Conservation (phyloP, 371 early-diverging fungal species). For the Mortierella sp. region DNA sequence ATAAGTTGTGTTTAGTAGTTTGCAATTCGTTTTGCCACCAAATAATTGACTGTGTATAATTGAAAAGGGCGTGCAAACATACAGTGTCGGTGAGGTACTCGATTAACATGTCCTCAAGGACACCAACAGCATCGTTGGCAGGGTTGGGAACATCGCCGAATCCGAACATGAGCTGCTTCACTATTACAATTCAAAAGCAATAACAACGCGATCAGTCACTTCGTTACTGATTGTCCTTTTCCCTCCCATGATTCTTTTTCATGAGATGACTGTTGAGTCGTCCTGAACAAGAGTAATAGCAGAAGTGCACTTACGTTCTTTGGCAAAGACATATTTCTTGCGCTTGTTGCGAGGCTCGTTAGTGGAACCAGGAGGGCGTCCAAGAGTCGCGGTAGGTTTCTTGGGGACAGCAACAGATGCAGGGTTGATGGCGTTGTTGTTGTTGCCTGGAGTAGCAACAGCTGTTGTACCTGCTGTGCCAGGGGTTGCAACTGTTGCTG, state of each 20-base stretch:
- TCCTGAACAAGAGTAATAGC: too few relatives aligned
- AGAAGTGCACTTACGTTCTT: conserved; percentile 38
- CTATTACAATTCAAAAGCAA: conserved; percentile 49
- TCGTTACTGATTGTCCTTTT: background rate
- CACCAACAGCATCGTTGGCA: conserved; percentile 91
- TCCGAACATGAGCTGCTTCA: conserved; percentile 95
- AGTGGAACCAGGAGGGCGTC: conserved; percentile 56
- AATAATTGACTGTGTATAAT: background rate
- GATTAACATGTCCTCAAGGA: conserved; percentile 94
- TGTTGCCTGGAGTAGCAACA: background rate
- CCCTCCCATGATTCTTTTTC: background rate
- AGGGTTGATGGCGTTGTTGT: background rate
- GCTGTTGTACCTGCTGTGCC: background rate
- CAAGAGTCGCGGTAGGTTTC: conserved; percentile 39
- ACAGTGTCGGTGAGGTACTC: conserved; percentile 94
- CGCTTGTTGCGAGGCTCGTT: conserved; percentile 54
- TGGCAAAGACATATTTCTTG: conserved; percentile 54
- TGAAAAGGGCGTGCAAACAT: conserved; percentile 6
- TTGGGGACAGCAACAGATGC: conserved; percentile 15
- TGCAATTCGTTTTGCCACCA: background rate
- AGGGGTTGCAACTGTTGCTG: conserved; percentile 6
- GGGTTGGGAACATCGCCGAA: conserved; percentile 97
- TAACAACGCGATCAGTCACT: background rate
- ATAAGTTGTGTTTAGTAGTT: background rate
- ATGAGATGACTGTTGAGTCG: background rate